These are phyloP conservation scores for Exophiala lecanii-corni DNA, from an alignment of 2,329 filamentous ascomycete genomes.

Conservation along the genomic window DNA sequence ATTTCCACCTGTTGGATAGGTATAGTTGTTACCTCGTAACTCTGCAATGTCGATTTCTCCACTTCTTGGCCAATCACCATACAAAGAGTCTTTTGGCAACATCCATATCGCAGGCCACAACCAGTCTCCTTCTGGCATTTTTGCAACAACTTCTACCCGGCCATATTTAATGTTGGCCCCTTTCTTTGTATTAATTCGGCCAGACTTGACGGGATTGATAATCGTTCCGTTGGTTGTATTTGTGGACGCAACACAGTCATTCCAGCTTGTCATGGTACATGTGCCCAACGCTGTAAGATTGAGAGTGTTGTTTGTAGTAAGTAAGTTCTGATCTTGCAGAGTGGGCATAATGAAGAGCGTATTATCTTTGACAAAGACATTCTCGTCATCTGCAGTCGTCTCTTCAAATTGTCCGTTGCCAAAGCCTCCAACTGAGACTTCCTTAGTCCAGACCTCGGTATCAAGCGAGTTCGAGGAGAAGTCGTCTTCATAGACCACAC, in stretches of 20 bases:
- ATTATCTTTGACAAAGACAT: conserved; percentile 67
- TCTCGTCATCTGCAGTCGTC: conserved; percentile 68
- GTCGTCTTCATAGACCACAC: conserved; percentile 61
- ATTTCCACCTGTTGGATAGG: conserved; percentile 71
- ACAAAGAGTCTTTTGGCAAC: conserved; percentile 67
- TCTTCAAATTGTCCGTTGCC: conserved; percentile 76
- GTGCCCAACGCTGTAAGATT: conserved; percentile 62
- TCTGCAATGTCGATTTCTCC: conserved; percentile 83
- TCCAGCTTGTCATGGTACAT: conserved; percentile 60
- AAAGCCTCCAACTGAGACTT: conserved; percentile 51
- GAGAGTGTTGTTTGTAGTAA: conserved; percentile 63
- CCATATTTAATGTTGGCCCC: conserved; percentile 72
- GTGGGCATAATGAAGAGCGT: conserved; percentile 72
- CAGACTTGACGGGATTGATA: conserved; percentile 73
- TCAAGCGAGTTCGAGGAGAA: conserved; percentile 58
- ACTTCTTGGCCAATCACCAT: conserved; percentile 72
- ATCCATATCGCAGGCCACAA: conserved; percentile 89
- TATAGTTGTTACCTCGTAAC: conserved; percentile 76
- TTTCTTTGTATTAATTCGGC: conserved; percentile 69
- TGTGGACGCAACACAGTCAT: conserved; percentile 66
- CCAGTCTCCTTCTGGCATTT: conserved; percentile 75
- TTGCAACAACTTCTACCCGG: conserved; percentile 73
- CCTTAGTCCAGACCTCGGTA: conserved; percentile 59
- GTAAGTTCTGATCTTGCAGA: conserved; percentile 62
- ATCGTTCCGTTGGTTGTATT: conserved; percentile 74